These are phyloP conservation scores for Aspergillus puulaauensis DNA, from an alignment of 2,329 filamentous ascomycete species.

Conservation along the genomic window DNA sequence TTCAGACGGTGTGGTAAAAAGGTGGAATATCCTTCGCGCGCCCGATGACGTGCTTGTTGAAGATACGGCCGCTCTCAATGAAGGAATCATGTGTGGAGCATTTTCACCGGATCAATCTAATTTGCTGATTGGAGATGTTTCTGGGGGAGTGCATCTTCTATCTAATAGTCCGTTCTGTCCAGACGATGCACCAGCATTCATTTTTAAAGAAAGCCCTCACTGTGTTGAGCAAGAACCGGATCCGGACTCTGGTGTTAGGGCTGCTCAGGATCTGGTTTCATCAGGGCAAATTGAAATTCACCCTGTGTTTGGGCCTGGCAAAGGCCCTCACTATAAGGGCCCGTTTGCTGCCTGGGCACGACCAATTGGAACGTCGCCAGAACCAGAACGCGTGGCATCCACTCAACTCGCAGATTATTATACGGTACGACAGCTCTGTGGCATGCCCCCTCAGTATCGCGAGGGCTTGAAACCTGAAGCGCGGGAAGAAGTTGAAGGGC, in stretches of 20 bases:
- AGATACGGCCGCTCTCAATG: constrained; percentile 50
- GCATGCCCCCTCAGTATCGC: constrained; percentile 20
- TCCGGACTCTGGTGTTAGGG: constrained; percentile 25
- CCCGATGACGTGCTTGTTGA: constrained; percentile 52
- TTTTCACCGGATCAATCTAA: constrained; percentile 57
- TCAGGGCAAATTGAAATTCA: constrained; percentile 36
- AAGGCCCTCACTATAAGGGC: constrained; percentile 42
- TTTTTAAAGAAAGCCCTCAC: constrained; percentile 17
- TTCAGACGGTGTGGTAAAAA: constrained; percentile 60
- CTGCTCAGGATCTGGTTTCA: constrained; percentile 29
- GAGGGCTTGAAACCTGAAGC: constrained; percentile 19
- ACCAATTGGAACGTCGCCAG: constrained; percentile 19
- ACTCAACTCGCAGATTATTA: constrained; percentile 26
- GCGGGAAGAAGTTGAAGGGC: constrained; percentile 19
- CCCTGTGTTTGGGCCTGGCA: constrained; percentile 37
- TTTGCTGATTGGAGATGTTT: constrained; percentile 58
- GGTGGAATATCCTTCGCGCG: constrained; percentile 58
- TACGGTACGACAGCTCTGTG: constrained; percentile 33
- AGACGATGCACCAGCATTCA: constrained; percentile 9
- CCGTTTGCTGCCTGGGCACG: constrained; percentile 45
- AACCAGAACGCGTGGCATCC: constrained; percentile 20
- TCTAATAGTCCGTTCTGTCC: constrained; percentile 33
- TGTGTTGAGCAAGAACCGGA: constrained; percentile 6
- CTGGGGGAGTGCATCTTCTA: constrained; percentile 55
- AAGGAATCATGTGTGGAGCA: constrained; percentile 58